Base-by-base conservation (phyloP, 1,139 yeast species). In the Candida sojae region DNA sequence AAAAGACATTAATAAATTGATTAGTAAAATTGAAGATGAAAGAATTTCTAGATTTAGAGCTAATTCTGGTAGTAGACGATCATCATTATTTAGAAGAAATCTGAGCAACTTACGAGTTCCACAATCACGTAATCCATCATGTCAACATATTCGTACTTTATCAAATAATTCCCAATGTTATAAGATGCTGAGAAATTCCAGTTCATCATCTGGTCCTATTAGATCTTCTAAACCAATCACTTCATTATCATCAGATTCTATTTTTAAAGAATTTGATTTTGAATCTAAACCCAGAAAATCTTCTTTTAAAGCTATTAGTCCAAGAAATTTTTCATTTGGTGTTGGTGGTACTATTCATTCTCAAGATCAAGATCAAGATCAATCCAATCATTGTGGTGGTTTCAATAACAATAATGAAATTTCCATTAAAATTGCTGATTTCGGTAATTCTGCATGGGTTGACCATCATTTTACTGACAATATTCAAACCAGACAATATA, bases 391-490 rank as follows among this genome's bases (percentile, higher is more conserved):
- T 17, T 17, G 21, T 17, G 21, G 21, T 17, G 21, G 21, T 17
- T 12, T 10, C 9, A 33, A 43, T 7, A 13, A 12, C 25, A 33
- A 28, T 10, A 35, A 38, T 2, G 49, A 48, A 13, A 52, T 56
- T 1, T 48, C 52, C 5, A 62, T 72, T 37, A 89, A 88, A 63
- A 80, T 89, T 48, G 96, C 95, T 2, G 96, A 89, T 62, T 74
- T 89, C 48, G 96, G 96, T 23, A 89, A 89, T 62, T 95, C 96
- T 0, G 88, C 96, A 55, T 86, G 86, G 80, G 73, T 79, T 8
- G 72, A 81, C 58, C 77, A 76, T 41, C 96, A 89, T 64, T 87
- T 86, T 66, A 86, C 96, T 13, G 82, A 87, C 63, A 93, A 87
- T 60, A 88, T 89, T 54, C 96, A 89, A 66, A 89, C 96, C 0